Percentiles rank a stretch among this genome's conserved stretches.
These are phyloP conservation scores for Exophiala dermatitidis DNA, from an alignment of 2,329 filamentous ascomycete species.

Conservation along the genomic window DNA sequence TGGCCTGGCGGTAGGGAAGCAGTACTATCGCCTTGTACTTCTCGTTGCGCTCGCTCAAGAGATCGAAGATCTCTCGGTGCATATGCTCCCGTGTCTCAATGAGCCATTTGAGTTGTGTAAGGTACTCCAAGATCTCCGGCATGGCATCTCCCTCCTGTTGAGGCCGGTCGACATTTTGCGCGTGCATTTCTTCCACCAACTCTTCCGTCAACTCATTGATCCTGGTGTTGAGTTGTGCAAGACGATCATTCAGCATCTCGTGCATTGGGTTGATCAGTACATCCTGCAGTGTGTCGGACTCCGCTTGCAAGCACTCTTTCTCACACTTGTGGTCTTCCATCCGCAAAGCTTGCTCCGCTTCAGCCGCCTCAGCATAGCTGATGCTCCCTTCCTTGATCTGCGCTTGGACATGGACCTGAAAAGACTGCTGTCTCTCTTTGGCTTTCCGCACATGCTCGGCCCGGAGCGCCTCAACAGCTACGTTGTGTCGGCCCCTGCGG, in stretches of 20 bases:
- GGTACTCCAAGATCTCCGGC: slow-evolving; percentile 85
- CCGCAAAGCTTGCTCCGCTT: slow-evolving; percentile 69
- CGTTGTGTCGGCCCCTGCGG: slow-evolving; percentile 50
- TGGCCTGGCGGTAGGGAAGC: slow-evolving; percentile 66
- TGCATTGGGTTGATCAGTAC: slow-evolving; percentile 79
- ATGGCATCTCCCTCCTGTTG: slow-evolving; percentile 94
- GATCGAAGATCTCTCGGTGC: slow-evolving; percentile 75
- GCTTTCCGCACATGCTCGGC: slow-evolving; percentile 47
- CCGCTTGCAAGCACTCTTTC: slow-evolving; percentile 66
- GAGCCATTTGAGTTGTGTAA: slow-evolving; percentile 93
- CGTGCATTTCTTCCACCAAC: slow-evolving; percentile 64
- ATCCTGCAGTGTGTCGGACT: slow-evolving; percentile 78
- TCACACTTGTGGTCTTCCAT: slow-evolving; percentile 61
- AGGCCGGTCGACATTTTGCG: slow-evolving; percentile 67
- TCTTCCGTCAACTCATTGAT: slow-evolving; percentile 68
- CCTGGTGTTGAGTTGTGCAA: slow-evolving; percentile 65
- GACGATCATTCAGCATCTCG: slow-evolving; percentile 67
- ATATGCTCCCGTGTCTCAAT: slow-evolving; percentile 88
- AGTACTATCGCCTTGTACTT: slow-evolving; percentile 80
- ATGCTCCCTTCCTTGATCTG: slow-evolving; percentile 73
- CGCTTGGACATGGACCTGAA: slow-evolving; percentile 68
- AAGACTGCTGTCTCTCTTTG: slow-evolving; percentile 55
- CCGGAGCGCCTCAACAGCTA: slow-evolving; percentile 49
- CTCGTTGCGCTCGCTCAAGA: slow-evolving; percentile 77
- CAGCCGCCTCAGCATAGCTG: slow-evolving; percentile 72